Conservation (phyloP, 176 grass and related monocot species). For the Triticum monococcum region DNA sequence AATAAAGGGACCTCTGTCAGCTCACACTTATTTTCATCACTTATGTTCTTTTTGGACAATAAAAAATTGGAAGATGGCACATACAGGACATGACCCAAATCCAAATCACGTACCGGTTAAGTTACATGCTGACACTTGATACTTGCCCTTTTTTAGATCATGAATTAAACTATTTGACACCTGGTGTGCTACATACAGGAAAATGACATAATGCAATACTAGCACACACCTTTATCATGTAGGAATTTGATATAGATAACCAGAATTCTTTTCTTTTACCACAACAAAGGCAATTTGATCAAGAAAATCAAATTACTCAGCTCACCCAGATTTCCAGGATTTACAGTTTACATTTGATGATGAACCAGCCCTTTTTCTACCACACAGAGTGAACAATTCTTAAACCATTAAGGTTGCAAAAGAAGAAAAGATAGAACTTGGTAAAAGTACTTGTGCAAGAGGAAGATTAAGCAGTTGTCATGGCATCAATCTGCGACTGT, state of each 20-base stretch:
- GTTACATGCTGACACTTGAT: conserved; percentile 22
- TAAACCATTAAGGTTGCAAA: conserved; percentile 28
- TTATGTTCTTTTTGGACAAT: background rate
- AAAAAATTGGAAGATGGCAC: background rate
- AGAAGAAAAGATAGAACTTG: background rate
- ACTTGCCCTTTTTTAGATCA: background rate
- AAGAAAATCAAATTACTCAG: conserved; percentile 39
- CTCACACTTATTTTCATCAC: background rate
- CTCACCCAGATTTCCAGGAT: conserved; percentile 21
- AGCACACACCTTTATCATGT: background rate
- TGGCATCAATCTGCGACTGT: conserved; percentile 50
- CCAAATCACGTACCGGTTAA: conserved; percentile 7
- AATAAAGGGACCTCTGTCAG: background rate
- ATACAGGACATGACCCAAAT: conserved; percentile 10
- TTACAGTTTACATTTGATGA: conserved; percentile 42
- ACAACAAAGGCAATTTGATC: conserved; percentile 32
- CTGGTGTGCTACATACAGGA: conserved; percentile 20
- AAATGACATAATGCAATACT: conserved; percentile 18
- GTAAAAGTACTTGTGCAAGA: conserved; percentile 21
- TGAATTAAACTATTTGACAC: conserved; percentile 14
- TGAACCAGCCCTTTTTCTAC: conserved; percentile 29
- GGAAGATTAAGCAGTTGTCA: conserved; percentile 10
- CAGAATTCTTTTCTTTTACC: conserved; percentile 16
- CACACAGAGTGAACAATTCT: conserved; percentile 36
- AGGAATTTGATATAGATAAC: conserved; percentile 24